These are phyloP conservation scores for Agrostemma githago DNA, from an alignment of 148 eudicot genomes.

Conservation along the genomic window DNA sequence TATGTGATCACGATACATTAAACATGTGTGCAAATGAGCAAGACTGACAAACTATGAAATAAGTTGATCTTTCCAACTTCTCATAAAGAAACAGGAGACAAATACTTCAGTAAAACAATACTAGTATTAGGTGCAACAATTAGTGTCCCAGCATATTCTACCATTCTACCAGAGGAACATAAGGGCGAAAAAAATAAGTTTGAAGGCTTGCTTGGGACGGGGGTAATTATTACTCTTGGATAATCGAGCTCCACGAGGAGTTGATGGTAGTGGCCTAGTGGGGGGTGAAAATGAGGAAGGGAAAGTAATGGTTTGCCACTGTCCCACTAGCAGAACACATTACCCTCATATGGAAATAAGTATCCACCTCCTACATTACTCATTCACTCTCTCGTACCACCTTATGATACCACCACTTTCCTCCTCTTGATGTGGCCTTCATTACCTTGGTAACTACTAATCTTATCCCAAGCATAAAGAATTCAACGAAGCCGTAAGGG, in stretches of 20 bases:
- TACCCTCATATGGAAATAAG: not conserved
- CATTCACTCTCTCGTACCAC: not conserved
- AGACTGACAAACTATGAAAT: not conserved
- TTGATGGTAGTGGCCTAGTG: not conserved
- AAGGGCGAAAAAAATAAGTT: not conserved
- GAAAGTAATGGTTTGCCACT: not conserved
- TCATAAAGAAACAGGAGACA: no score
- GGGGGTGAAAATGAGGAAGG: not conserved
- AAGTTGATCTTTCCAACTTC: not conserved
- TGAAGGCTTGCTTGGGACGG: not conserved
- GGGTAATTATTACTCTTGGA: not conserved
- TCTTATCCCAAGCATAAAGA: not conserved
- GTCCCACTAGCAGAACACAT: not conserved
- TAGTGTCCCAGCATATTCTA: not conserved
- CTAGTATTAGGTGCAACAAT: not conserved
- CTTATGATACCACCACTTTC: not conserved
- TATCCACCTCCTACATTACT: not conserved
- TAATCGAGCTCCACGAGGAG: not conserved
- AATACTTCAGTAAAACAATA: not conserved
- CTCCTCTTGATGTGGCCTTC: not conserved
- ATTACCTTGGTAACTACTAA: not conserved
- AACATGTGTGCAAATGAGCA: not conserved
- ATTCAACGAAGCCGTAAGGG: not conserved
- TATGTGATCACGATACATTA: not conserved
- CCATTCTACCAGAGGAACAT: not conserved